Base-by-base conservation (phyloP, 2,329 filamentous ascomycete genomes). In the Trichoderma hamatum region DNA sequence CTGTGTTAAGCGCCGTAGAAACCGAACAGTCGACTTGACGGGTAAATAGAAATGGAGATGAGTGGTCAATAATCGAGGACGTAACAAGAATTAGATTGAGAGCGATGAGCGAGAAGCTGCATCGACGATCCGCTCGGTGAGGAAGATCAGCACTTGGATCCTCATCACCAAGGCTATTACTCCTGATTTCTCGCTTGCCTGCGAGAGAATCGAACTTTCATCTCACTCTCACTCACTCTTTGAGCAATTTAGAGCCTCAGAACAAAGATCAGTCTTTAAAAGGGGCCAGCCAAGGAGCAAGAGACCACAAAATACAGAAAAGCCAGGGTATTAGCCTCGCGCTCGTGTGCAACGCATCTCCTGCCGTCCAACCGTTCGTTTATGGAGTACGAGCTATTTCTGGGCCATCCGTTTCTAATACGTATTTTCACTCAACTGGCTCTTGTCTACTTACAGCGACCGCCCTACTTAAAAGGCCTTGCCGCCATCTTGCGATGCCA, bases 11-110 rank as follows among this genome's bases (percentile, higher is more conserved):
- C 59, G 49, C 21, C 32, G 19, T 21, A 39, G 49, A 19, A 19
- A 19, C 39, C 39, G n/a, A 24, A 39, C 34, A 19, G 26, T 51
- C 61, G 49, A 64, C 24, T 55, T 26, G 49, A 54, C 32, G 49
- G 61, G 16, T 28, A 54, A 64, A 64, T 64, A 43, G 49, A 19
- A 55, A 64, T 55, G 46, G 61, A 63, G 49, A 64, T 3, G 24
- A 43, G 34, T 43, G 14, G 19, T 55, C 61, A 21, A 55, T 24
- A 30, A 19, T 43, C 7, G 30, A 28, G 30, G 34, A 64, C 5
- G 61, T 32, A 51, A 24, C 16, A 19, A 49, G 52, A 30, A 51
- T 32, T 51, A 11, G 54, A 51, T 11, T 24, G 28, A 43, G 28
- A 36, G 21, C 24, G 36, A 51, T 46, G 36, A 36, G n/a, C 28